Base-by-base conservation (phyloP, 2,329 filamentous ascomycete species). In the Colletotrichum spinosum region DNA sequence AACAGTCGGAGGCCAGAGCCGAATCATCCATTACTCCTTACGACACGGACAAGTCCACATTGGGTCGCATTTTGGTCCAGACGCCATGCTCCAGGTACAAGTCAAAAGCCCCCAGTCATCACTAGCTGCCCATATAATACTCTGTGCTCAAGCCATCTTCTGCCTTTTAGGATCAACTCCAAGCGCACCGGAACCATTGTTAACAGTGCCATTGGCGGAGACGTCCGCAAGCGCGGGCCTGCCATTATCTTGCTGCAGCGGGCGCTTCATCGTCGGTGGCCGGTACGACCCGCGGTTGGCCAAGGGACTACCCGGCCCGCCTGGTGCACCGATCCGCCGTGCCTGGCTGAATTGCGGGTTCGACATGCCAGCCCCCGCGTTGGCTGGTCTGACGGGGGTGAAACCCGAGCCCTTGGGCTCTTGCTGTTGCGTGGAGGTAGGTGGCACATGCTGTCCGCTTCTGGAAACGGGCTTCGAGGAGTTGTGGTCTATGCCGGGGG, bases 401-500 rank as follows among this genome's bases (percentile, higher is more conserved):
- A 69, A 68, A 3, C 65, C 61, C 6, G 67, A 70, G 15, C 68
- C 68, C 9, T 70, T 60, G 65, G 44, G 60, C 8, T 37, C 65
- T n/a, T 60, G 48, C 13, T 58, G 59, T 9, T 76, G 72, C 17
- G 70, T 71, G 55, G 74, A 72, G 2, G 69, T 39, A 1, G 83
- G 81, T 1, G 83, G 74, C 0, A 88, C 79, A 63, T 89, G 86
- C 68, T 86, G 81, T 0, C 83, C 79, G 50, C 81, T 83, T 67
- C 84, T 86, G 4, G 84, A 85, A 2, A 97, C 80, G 0, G 94
- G 93, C 56, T 90, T 90, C 5, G 92, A 94, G 55, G 88, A 90
- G 25, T 81, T 88, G 73, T 97, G 93, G 72, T 97, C 93, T 44
- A 97, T 86, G 2, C 94, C 94, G 0, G 92, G 91, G 0, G 95